These are phyloP conservation scores for Mrakia frigida DNA, from an alignment of 768 basidiomycete species.

Conservation along the genomic window DNA sequence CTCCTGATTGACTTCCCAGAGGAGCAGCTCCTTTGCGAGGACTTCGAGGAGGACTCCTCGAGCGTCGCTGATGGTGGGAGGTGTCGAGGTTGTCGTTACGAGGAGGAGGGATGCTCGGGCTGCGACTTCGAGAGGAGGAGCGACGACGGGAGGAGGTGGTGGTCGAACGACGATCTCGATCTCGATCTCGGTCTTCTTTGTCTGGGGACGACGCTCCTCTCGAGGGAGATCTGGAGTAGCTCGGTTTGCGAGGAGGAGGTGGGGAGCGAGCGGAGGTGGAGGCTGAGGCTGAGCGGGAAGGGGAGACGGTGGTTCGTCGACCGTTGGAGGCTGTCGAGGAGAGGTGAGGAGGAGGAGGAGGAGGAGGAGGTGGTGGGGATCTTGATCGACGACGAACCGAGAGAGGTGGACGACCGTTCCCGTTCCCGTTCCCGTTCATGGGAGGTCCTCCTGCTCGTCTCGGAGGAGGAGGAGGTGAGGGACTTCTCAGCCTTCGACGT, in stretches of 20 bases:
- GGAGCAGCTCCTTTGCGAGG: neutral
- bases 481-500: neutral
- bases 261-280: neutral
- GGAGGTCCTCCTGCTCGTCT: neutral
- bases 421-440: too few relatives aligned
- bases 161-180: neutral
- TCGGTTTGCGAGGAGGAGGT: neutral
- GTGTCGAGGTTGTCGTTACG: neutral
- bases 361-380: neutral
- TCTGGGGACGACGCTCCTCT: neutral
- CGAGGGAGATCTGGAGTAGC: neutral
- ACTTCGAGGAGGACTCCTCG: neutral
- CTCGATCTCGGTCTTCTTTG: constrained; percentile 1
- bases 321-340: neutral
- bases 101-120: neutral
- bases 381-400: neutral
- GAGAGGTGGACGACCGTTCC: neutral
- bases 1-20: constrained; percentile 3
- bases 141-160: neutral
- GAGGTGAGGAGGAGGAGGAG: neutral
- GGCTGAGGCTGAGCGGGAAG: neutral
- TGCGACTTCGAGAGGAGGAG: neutral
- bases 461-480: neutral
- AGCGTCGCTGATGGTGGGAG: neutral
- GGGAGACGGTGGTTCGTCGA: constrained; percentile 1